Conservation (phyloP, 257 asterid genomes). For the Cinchona pubescens region DNA sequence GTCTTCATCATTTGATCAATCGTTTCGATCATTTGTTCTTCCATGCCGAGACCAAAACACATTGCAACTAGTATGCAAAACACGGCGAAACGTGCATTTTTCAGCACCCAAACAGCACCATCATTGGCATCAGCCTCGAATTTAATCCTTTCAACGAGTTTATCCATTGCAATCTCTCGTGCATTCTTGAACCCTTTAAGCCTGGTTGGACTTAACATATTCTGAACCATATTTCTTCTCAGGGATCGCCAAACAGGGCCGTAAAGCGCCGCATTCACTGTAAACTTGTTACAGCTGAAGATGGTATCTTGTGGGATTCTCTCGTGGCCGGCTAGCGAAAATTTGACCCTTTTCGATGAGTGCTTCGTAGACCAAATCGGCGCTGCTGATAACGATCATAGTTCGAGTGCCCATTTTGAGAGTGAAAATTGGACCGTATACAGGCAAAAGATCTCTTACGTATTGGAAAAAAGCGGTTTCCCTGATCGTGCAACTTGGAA, state of each 20-base stretch:
- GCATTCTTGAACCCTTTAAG: constrained; percentile 48
- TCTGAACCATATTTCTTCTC: constrained; percentile 89
- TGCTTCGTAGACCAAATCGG: constrained; percentile 62
- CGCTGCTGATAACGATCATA: constrained; percentile 59
- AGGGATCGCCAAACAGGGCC: constrained; percentile 90
- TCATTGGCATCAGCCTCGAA: constrained; percentile 55
- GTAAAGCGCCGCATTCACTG: constrained; percentile 72
- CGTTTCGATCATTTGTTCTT: constrained; percentile 48
- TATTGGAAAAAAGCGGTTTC: constrained; percentile 67
- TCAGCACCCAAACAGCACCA: constrained; percentile 70
- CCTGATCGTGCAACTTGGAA: constrained; percentile 86
- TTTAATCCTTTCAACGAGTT: constrained; percentile 41
- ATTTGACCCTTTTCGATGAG: constrained; percentile 62
- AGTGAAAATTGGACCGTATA: constrained; percentile 70
- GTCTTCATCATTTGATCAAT: constrained; percentile 68
- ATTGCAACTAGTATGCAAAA: constrained; percentile 61
- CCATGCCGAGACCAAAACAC: constrained; percentile 92
- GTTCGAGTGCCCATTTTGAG: constrained; percentile 81
- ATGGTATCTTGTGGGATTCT: constrained; percentile 72
- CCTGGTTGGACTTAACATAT: constrained; percentile 59
- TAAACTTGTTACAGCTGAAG: constrained; percentile 82
- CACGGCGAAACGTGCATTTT: constrained; percentile 62
- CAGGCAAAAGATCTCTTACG: constrained; percentile 55
- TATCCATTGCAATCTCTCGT: constrained; percentile 69
- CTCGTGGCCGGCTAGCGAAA: constrained; percentile 77